Conservation (phyloP, 202 grass and related monocot genomes). For the Setaria viridis region DNA sequence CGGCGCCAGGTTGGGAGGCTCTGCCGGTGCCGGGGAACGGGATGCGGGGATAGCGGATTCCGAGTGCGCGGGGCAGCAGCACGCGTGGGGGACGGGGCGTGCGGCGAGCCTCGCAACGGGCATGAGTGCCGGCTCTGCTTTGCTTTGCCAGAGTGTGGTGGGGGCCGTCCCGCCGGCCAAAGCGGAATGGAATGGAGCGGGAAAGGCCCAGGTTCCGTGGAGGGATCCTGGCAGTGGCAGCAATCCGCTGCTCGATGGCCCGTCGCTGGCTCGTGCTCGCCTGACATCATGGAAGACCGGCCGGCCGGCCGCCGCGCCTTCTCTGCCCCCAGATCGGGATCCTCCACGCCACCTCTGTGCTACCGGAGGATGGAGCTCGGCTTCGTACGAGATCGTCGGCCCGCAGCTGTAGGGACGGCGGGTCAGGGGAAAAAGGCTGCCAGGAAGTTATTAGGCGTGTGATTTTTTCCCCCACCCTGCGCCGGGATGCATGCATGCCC, state of each 20-base stretch:
- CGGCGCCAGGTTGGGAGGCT: background rate
- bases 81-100: conserved; percentile 23
- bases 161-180: background rate
- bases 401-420: background rate
- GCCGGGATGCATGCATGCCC: background rate
- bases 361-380: background rate
- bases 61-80: background rate
- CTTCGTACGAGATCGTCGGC: background rate
- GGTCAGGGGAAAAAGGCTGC: background rate
- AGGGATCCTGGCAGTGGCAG: background rate
- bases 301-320: background rate
- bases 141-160: background rate
- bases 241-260: background rate
- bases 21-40: background rate
- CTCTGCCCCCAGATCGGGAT: background rate
- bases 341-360: background rate
- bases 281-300: background rate
- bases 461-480: background rate
- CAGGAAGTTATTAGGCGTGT: background rate
- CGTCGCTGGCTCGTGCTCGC: background rate
- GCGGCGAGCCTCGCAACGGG: background rate
- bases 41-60: background rate
- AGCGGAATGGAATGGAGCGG: background rate
- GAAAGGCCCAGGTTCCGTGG: background rate
- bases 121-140: background rate